These are phyloP conservation scores for Trichoderma harzianum DNA, from an alignment of 2,329 filamentous ascomycete genomes.

Conservation along the genomic window DNA sequence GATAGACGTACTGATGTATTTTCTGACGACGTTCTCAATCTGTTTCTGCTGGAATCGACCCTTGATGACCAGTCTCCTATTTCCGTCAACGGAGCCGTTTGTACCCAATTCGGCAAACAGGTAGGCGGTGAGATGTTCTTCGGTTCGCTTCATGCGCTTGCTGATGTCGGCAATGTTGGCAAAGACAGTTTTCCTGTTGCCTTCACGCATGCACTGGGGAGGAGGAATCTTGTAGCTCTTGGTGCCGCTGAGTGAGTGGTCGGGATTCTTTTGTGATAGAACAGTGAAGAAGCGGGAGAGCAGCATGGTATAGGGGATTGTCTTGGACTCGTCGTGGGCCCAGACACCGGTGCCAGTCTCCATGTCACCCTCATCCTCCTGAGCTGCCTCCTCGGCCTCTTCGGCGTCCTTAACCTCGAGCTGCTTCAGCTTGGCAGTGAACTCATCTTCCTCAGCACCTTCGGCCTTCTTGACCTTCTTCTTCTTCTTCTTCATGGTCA, in stretches of 20 bases:
- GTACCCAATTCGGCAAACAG: constrained; percentile 98
- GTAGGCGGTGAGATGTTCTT: constrained; percentile 96
- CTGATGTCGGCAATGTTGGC: constrained; percentile 98
- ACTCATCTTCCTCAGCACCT: constrained; percentile 60
- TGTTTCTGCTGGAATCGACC: constrained; percentile 99
- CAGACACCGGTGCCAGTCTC: constrained; percentile 87
- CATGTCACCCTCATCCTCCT: constrained; percentile 69
- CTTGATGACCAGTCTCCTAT: constrained; percentile 92
- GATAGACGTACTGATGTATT: constrained; percentile 76
- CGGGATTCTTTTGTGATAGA: constrained; percentile 92
- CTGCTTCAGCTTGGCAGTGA: constrained; percentile 59
- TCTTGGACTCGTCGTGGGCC: constrained; percentile 72
- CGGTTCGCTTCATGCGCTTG: constrained; percentile 98
- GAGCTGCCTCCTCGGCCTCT: constrained; percentile 45
- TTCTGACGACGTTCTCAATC: constrained; percentile 93
- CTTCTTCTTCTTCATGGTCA: constrained; percentile 79
- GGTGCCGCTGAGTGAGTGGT: constrained; percentile 81
- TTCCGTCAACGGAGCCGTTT: constrained; percentile 90
- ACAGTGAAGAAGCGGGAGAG: constrained; percentile 92
- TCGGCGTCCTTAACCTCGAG: constrained; percentile 66
- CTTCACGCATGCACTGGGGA: constrained; percentile 97
- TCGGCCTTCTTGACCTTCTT: constrained; percentile 64
- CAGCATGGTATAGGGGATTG: constrained; percentile 81
- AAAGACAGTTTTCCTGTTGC: constrained; percentile 99
- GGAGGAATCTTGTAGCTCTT: constrained; percentile 99